Conservation (phyloP, 805 yeast genomes). For the Tetrapisispora nanseiensis region DNA sequence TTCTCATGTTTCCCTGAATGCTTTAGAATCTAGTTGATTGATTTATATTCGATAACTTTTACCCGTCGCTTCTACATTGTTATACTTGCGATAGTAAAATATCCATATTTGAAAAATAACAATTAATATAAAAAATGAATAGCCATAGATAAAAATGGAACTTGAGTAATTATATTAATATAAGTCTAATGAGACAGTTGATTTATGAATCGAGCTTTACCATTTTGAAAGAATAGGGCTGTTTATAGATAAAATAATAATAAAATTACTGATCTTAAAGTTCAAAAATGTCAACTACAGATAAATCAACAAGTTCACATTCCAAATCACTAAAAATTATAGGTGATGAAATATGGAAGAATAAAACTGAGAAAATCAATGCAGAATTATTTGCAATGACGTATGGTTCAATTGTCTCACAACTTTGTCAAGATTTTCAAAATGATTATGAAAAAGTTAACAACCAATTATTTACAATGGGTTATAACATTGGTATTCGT, state of each 20-base stretch:
- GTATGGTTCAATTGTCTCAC: slow-evolving; percentile 89
- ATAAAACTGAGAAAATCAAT: slow-evolving; percentile 76
- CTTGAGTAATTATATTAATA: too few species aligned
- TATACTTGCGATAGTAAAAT: too few species aligned
- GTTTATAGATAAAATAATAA: too few species aligned
- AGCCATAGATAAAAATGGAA: too few species aligned
- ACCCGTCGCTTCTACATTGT: neutral
- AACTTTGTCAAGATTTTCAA: slow-evolving; percentile 73
- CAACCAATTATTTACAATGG: slow-evolving; percentile 81
- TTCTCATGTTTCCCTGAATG: neutral
- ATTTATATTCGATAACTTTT: neutral
- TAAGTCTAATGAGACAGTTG: too few species aligned
- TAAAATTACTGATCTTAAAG: too few species aligned
- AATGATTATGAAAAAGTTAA: slow-evolving; percentile 73
- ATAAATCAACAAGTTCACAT: slow-evolving; percentile 8
- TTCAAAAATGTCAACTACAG: slow-evolving; percentile 1
- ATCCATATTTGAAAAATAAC: too few species aligned
- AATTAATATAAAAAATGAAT: too few species aligned
- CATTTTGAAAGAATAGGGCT: too few species aligned
- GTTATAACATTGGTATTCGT: slow-evolving; percentile 86
- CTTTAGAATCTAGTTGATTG: too few species aligned
- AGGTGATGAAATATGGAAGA: slow-evolving; percentile 91
- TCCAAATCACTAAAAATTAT: slow-evolving; percentile 29
- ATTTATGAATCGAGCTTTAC: too few species aligned
- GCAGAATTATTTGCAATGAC: slow-evolving; percentile 91